phyloP scores from a whole-genome alignment of 495 filamentous ascomycete genomes.

The Aspergillus avenaceus region DNA sequence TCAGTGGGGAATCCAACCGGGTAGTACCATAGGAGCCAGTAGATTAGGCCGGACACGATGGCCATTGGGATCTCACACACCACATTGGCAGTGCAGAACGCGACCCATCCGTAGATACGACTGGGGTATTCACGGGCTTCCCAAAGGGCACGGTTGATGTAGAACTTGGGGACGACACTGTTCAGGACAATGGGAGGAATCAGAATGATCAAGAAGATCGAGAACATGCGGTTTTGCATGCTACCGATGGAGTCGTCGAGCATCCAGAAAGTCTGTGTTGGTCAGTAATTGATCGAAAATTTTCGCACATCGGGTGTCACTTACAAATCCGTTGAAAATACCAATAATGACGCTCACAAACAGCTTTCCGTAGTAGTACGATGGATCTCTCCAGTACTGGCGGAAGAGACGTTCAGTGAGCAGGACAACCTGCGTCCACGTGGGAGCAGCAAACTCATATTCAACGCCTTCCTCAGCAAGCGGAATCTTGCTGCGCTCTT shows the following conservation, averaged over 20 bases:
- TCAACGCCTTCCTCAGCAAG: slow-evolving; percentile 32
- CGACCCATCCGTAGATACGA: slow-evolving; percentile 78
- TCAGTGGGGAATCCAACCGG: slow-evolving; percentile 66
- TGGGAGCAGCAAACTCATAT: slow-evolving; percentile 61
- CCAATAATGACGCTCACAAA: slow-evolving; percentile 66
- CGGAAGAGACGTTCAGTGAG: slow-evolving; percentile 63
- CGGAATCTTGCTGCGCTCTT: slow-evolving; percentile 49
- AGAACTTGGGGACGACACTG: slow-evolving; percentile 80
- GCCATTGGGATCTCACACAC: slow-evolving; percentile 73
- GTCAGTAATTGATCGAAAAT: not conserved
- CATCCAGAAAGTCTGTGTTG: slow-evolving; percentile 62
- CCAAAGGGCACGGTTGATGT: slow-evolving; percentile 70
- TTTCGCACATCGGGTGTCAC: no score
- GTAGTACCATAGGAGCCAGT: slow-evolving; percentile 78
- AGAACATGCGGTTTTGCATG: slow-evolving; percentile 81
- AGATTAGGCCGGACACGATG: slow-evolving; percentile 59
- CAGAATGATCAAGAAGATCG: slow-evolving; percentile 67
- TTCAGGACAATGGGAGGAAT: slow-evolving; percentile 73
- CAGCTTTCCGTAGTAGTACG: slow-evolving; percentile 72
- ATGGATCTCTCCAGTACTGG: slow-evolving; percentile 68
- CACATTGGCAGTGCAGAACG: slow-evolving; percentile 73
- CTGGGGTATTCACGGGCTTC: slow-evolving; percentile 71
- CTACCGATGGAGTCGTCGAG: slow-evolving; percentile 62
- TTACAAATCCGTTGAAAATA: slow-evolving; percentile 69
- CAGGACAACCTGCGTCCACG: slow-evolving; percentile 53